phyloP scores from a whole-genome alignment of 164 flowering plant genomes.

The Stephania japonica region DNA sequence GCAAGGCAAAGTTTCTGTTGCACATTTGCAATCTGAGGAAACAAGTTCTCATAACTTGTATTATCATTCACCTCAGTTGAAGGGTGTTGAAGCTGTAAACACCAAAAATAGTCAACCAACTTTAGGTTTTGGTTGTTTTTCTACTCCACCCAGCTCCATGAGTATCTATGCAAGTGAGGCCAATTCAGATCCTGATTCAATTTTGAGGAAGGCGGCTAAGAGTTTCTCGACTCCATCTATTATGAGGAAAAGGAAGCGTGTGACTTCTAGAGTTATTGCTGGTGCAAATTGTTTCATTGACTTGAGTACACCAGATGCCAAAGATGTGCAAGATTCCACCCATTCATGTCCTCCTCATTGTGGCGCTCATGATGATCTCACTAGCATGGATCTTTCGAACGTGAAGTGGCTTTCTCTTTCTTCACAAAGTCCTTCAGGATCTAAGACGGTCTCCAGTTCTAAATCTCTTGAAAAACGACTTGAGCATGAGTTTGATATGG shows the following conservation, averaged over 20 bases:
- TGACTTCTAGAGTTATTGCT: constrained; percentile 1
- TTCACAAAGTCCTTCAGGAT: constrained; percentile 9
- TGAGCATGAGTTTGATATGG: constrained; percentile 28
- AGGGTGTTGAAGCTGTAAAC: constrained; percentile 7
- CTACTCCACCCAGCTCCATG: constrained; percentile 19
- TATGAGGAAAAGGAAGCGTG: constrained; percentile 33
- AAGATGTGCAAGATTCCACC: constrained; percentile 1
- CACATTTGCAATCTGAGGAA: constrained; percentile 13
- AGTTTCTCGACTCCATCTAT: constrained; percentile 45
- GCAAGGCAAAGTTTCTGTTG: constrained; percentile 10
- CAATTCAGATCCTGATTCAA: constrained; percentile 31
- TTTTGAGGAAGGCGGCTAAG: constrained; percentile 39
- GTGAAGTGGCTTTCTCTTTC: constrained; percentile 23
- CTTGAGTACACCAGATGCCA: constrained; percentile 20
- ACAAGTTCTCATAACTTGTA: constrained; percentile 11
- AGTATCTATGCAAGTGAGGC: constrained; percentile 6
- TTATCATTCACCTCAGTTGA: constrained; percentile 21
- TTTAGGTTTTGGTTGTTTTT: constrained; percentile 16
- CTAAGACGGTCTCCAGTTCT: constrained; percentile 7
- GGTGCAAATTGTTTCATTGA: constrained; percentile 12
- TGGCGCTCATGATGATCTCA: constrained; percentile 7
- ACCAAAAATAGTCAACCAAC: constrained; percentile 1
- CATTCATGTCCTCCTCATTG: constrained; percentile 1
- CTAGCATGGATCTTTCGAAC: constrained; percentile 9
- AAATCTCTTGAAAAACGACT: constrained; percentile 32